A percentile compares a stretch with the other conserved stretches of the same genome.
These are phyloP conservation scores for Colletotrichum filicis DNA, from an alignment of 2,329 filamentous ascomycete genomes.

Conservation along the genomic window DNA sequence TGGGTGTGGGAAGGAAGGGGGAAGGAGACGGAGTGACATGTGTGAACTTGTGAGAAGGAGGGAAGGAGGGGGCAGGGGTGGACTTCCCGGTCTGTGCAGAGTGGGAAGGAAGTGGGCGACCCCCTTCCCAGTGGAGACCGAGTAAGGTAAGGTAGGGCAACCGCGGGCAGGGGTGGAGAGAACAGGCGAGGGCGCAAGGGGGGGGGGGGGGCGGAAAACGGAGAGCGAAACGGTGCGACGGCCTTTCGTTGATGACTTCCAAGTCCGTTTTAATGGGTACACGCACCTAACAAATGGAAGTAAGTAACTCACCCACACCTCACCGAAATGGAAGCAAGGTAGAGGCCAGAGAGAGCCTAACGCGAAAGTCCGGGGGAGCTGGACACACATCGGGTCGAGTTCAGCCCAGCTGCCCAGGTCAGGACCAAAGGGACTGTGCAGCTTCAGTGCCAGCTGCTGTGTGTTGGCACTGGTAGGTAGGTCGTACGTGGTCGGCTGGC, in stretches of 20 bases:
- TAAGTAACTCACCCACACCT: not conserved
- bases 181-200: not conserved
- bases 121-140: not conserved
- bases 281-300: not conserved
- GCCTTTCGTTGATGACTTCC: not conserved
- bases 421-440: not conserved
- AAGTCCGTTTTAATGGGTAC: not conserved
- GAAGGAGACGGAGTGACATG: constrained; percentile 2
- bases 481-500: not conserved
- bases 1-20: constrained; percentile 10
- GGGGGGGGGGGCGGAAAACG: not conserved
- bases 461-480: not conserved
- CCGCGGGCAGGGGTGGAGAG: not conserved
- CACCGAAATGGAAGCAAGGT: not conserved
- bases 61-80: not conserved
- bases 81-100: constrained; percentile 11
- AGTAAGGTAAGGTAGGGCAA: not conserved
- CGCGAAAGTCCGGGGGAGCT: not conserved
- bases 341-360: not conserved
- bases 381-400: not conserved
- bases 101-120: not conserved
- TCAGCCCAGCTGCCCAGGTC: not conserved
- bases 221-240: not conserved
- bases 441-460: not conserved
- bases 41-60: not conserved